Percentiles rank a stretch among this genome's conserved stretches.
Conservation (phyloP, 176 grass and related monocot genomes). For the Oropetium thomaeum region DNA sequence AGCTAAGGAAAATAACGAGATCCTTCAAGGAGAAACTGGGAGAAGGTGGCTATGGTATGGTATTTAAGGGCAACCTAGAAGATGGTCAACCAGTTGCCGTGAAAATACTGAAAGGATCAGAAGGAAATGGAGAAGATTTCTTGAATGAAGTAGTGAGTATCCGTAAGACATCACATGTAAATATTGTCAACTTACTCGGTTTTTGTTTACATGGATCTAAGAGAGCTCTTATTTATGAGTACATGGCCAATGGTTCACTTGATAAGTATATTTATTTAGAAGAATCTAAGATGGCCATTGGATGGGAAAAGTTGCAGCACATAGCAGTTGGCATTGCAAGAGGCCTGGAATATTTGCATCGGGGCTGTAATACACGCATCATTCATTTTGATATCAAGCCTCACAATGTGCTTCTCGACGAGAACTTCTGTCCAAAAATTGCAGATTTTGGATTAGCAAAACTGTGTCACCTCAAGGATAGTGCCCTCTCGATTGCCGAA, state of each 20-base stretch:
- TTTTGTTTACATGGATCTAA: slow-evolving; percentile 48
- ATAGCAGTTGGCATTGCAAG: slow-evolving; percentile 58
- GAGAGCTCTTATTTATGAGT: slow-evolving; percentile 62
- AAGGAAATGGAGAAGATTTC: slow-evolving; percentile 41
- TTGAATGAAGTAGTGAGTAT: slow-evolving; percentile 47
- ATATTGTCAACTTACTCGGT: slow-evolving; percentile 45
- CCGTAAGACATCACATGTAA: slow-evolving; percentile 53
- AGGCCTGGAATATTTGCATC: slow-evolving; percentile 66
- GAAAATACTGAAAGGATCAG: slow-evolving; percentile 39
- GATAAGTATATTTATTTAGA: slow-evolving; percentile 61
- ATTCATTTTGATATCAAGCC: slow-evolving; percentile 92
- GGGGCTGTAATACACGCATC: slow-evolving; percentile 43
- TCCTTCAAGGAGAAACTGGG: slow-evolving; percentile 48
- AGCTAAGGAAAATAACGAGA: slow-evolving; percentile 50
- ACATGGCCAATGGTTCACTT: slow-evolving; percentile 57
- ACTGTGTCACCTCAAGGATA: slow-evolving; percentile 48
- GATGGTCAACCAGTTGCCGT: slow-evolving; percentile 45
- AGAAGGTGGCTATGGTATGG: slow-evolving; percentile 58
- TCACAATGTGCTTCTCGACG: slow-evolving; percentile 58
- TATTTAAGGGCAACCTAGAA: slow-evolving; percentile 35
- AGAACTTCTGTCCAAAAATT: slow-evolving; percentile 59
- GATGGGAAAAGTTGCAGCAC: slow-evolving; percentile 47
- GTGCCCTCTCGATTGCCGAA: slow-evolving; percentile 44
- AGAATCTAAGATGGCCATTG: slow-evolving; percentile 5
- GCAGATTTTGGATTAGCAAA: slow-evolving; percentile 71